A percentile compares a stretch with the other conserved stretches of the same genome.
These are phyloP conservation scores for Chalciporus pseudorubinellus DNA, from an alignment of 768 basidiomycete genomes.

Conservation along the genomic window DNA sequence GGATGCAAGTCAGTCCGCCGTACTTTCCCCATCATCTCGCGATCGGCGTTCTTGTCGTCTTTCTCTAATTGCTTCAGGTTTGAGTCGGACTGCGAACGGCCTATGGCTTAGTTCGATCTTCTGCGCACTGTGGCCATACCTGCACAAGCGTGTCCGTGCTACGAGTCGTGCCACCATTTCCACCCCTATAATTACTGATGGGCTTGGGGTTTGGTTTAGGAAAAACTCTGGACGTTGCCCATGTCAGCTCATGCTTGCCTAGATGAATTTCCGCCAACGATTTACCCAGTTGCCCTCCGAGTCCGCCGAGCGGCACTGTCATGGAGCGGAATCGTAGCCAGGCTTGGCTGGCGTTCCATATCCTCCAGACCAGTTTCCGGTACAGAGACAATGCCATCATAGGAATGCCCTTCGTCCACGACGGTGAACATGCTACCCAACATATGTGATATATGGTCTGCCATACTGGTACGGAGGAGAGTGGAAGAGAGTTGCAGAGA, in stretches of 20 bases:
- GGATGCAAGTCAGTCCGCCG: too few species aligned
- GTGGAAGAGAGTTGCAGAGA: neutral
- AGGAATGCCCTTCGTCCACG: constrained; percentile 1
- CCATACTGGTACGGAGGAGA: neutral
- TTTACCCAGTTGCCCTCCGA: neutral
- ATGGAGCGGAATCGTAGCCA: neutral
- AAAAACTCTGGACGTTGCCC: too few species aligned
- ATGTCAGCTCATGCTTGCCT: too few species aligned
- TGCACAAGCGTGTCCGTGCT: neutral
- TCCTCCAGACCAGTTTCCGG: constrained; percentile 4
- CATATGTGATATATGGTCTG: neutral
- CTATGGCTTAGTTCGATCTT: too few species aligned
- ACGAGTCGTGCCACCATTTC: neutral
- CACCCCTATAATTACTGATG: neutral
- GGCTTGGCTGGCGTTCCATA: neutral
- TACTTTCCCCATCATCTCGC: too few species aligned
- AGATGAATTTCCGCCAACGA: too few species aligned
- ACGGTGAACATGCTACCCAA: neutral
- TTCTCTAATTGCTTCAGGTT: too few species aligned
- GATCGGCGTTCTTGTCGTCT: too few species aligned
- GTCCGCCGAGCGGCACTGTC: neutral
- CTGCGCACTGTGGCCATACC: too few species aligned
- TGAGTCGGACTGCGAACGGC: too few species aligned
- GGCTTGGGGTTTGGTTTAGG: neutral
- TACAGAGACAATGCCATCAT: constrained; percentile 1